Conservation (phyloP, 345 rosid species). For the Carallia brachiata region DNA sequence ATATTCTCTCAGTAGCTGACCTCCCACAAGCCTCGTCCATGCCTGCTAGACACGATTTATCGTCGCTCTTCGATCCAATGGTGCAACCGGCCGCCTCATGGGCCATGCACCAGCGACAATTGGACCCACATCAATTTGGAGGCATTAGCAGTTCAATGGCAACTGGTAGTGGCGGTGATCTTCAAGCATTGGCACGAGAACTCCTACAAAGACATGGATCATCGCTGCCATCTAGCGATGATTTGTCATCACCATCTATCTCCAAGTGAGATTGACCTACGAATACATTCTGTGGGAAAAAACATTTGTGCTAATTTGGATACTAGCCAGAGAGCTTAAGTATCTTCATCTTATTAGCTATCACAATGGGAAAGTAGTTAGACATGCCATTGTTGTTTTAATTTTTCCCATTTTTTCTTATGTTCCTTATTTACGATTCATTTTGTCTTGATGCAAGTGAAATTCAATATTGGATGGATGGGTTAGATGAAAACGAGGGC, state of each 20-base stretch:
- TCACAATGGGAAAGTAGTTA: slow-evolving; percentile 12
- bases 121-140: slow-evolving; percentile 64
- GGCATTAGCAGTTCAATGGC: slow-evolving; percentile 32
- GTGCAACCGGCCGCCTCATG: slow-evolving; percentile 46
- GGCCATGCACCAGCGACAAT: slow-evolving; percentile 50
- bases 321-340: slow-evolving; percentile 20
- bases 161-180: slow-evolving; percentile 47
- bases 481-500: no score
- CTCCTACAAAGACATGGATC: slow-evolving; percentile 69
- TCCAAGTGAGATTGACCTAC: slow-evolving; percentile 42
- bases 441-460: not conserved
- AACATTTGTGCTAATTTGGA: slow-evolving; percentile 12
- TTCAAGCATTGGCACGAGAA: slow-evolving; percentile 77
- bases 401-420: no score
- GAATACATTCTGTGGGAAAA: slow-evolving; percentile 17
- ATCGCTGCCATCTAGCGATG: slow-evolving; percentile 45
- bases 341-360: slow-evolving; percentile 12
- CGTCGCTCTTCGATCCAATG: slow-evolving; percentile 70
- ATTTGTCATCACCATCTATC: slow-evolving; percentile 49
- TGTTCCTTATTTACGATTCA: no score
- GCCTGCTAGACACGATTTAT: slow-evolving; percentile 57
- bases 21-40: slow-evolving; percentile 55
- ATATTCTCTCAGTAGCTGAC: slow-evolving; percentile 69
- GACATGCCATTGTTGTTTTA: not conserved
- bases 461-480: not conserved